Base-by-base conservation (phyloP, 1,139 yeast species). In the Yamadazyma kanchanaburiensis region DNA sequence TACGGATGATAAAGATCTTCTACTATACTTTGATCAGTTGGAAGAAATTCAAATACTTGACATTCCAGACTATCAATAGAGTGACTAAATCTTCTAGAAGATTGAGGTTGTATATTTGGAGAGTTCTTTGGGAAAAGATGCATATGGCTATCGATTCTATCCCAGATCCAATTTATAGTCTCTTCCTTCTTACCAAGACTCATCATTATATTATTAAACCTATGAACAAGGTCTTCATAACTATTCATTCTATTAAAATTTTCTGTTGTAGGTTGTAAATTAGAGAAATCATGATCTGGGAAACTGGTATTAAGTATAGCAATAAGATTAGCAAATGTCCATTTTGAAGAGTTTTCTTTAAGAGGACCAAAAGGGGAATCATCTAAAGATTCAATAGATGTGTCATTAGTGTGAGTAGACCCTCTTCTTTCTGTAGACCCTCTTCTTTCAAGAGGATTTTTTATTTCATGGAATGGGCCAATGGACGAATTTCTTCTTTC, bases 341-440 rank as follows among this genome's bases (percentile, higher is more conserved):
- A 81, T 42, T 96, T 74, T 19, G 95, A 83, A 1, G 94, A 78
- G 5, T 82, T 77, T 44, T 81, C 83, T 48, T 82, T 84, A 27
- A 91, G 68, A 0, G 97, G 95, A 0, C 98, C 99, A 62, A 91
- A 91, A 1, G 98, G 98, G 1, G 96, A 86, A 21, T 68, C 70
- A 33, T 74, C 79, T 23, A 54, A 37, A n/a, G 52, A 45, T 5
- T 51, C 53, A 25, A 45, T 35, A 3, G 54, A 43, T 6, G 46
- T 43, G 17, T 49, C 59, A 6, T 42, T 34, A 11, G 40, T 39
- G 12, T 25, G 25, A 18, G 28, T 24, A 51, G 32, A 30, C 11
- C 12, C 25, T 22, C 32, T 25, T 17, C 29, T 17, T 20, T 18
- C 30, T 13, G 16, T 14, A 2, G 36, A 27, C 12, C 36, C 33